Evolutionary conservation across 768 basidiomycete species (phyloP).

Genomic region (Boletus rubescentipes): DNA sequence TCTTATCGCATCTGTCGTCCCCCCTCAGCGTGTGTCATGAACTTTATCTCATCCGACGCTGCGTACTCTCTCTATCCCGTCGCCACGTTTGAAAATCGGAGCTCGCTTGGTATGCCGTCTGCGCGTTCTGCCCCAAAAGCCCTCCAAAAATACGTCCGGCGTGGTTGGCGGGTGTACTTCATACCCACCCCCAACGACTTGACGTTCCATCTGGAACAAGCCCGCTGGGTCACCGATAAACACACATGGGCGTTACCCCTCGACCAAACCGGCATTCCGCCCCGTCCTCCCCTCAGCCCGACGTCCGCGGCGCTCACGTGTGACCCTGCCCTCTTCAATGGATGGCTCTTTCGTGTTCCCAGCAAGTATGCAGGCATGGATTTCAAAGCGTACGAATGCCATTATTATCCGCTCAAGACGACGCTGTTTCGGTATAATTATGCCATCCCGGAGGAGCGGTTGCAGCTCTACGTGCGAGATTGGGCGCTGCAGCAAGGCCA

Average conservation of each 20-base stretch:
- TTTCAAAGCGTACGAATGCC: background rate
- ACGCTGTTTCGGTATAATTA: slow-evolving; percentile 30
- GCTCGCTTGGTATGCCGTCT: slow-evolving; percentile 22
- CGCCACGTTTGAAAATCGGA: slow-evolving; percentile 38
- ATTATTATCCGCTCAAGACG: slow-evolving; percentile 7
- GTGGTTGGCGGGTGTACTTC: slow-evolving; percentile 34
- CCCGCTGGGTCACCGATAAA: slow-evolving; percentile 34
- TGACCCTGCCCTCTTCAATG: slow-evolving; percentile 11
- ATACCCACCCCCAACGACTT: slow-evolving; percentile 1
- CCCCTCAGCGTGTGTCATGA: slow-evolving; percentile 23
- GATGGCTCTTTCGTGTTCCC: slow-evolving; percentile 15
- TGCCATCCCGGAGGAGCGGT: slow-evolving; percentile 9
- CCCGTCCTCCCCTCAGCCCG: background rate
- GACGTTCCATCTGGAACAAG: slow-evolving; percentile 14
- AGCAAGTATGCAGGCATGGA: fast-evolving
- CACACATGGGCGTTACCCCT: slow-evolving; percentile 8
- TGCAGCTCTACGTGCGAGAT: background rate
- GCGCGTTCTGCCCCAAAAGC: slow-evolving; percentile 5
- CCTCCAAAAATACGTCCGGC: slow-evolving; percentile 34
- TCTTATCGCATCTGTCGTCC: slow-evolving; percentile 18
- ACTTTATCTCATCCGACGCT: slow-evolving; percentile 40
- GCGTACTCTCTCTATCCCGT: slow-evolving; percentile 45
- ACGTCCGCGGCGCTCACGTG: background rate
- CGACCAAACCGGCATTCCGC: background rate
- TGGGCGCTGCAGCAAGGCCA: slow-evolving; percentile 18